A percentile compares a stretch with the other conserved stretches of the same genome.
These are phyloP conservation scores for Prunus padus DNA, from an alignment of 306 rosid genomes.

Conservation along the genomic window DNA sequence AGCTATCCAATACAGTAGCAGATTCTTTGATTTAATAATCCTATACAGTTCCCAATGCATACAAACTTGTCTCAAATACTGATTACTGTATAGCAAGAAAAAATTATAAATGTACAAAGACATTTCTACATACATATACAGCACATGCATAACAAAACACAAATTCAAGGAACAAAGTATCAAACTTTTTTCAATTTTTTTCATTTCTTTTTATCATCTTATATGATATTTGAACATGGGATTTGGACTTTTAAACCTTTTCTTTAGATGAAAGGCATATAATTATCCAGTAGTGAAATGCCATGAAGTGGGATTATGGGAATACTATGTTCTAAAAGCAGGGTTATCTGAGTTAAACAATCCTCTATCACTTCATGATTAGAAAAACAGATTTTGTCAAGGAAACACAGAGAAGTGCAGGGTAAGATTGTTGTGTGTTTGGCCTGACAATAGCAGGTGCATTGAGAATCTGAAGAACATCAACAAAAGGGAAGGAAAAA, in stretches of 20 bases:
- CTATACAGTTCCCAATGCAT: not conserved
- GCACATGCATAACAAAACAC: not conserved
- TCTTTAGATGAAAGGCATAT: not conserved
- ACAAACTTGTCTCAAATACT: not conserved
- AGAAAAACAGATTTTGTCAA: slow-evolving; percentile 19
- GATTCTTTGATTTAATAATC: not conserved
- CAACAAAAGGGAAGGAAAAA: slow-evolving; percentile 7
- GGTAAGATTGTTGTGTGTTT: slow-evolving; percentile 20
- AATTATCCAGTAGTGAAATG: not conserved
- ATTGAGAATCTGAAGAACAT: slow-evolving; percentile 31
- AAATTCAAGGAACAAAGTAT: not conserved
- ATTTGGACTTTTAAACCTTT: not conserved
- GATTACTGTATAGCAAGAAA: not conserved
- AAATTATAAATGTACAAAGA: not conserved
- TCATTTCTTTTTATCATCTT: no score
- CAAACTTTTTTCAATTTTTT: not conserved
- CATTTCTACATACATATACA: not conserved
- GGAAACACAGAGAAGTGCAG: slow-evolving; percentile 18
- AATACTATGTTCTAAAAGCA: not conserved
- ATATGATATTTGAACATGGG: not conserved
- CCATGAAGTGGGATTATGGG: no score
- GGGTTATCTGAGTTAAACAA: not conserved
- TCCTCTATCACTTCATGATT: slow-evolving; percentile 8
- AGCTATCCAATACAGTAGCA: not conserved
- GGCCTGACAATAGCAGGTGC: slow-evolving; percentile 33